Base-by-base conservation (phyloP, 495 filamentous ascomycete genomes). In the Talaromyces proteolyticus region DNA sequence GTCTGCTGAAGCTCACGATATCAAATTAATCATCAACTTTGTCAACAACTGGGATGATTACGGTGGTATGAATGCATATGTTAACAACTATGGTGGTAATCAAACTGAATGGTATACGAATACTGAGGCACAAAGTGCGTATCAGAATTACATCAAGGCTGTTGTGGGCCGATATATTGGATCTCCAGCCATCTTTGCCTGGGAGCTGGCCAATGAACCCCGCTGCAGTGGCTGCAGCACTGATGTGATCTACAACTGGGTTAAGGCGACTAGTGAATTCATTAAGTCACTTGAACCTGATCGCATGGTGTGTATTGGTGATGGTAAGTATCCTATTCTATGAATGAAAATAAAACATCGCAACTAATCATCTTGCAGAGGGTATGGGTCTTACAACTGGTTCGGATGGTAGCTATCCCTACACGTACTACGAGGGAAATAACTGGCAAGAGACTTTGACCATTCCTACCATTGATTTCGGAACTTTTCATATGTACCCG, bases 151-250 rank as follows among this genome's bases (percentile, higher is more conserved):
- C 67, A 72, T 86, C 61, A 62, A 75, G 29, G 69, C 78, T 8
- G 70, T 87, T n/a, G 72, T 88, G 4, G 64, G 58, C 20, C 75
- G 82, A 14, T 86, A 85, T 63, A 60, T 58, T 8, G 66, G 58
- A 39, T 78, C 73, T 4, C 47, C 70, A 0, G 77, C 81, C 11
- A 73, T 86, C 55, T 80, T 87, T 57, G 76, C 80, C 4, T 88
- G 84, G 84, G 81, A 87, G 55, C 69, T 87, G 1, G 74, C 66
- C 25, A 88, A 88, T 59, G 84, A 87, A 64, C 77, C 81, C 3
- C 71, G 82, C 49, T 86, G 82, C 69, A 70, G 70, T 24, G 79
- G 70, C 18, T 86, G 83, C 60, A 61, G 47, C 20, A 74, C 80
- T 1, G 64, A 68, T 23, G 67, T 81, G 11, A 70, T 86, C 50